Conservation (phyloP, 106 monocot genomes). For the Allium fistulosum region DNA sequence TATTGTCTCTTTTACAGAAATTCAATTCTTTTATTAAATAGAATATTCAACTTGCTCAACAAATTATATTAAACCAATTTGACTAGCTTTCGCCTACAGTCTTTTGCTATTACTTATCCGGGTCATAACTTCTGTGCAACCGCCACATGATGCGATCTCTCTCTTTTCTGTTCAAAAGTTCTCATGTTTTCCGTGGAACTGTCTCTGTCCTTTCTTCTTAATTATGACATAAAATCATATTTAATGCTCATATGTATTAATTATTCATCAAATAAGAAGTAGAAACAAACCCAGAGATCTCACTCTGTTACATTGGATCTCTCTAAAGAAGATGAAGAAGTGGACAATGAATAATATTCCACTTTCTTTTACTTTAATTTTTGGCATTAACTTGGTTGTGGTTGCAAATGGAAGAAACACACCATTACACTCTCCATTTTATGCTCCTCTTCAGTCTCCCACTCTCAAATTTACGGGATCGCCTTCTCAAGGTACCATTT, state of each 20-base stretch:
- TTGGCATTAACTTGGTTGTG: not conserved
- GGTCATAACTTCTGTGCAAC: not conserved
- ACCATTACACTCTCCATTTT: not conserved
- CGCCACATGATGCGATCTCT: not conserved
- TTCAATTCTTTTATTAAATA: no score
- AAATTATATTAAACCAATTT: no score
- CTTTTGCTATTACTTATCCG: no score
- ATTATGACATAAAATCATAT: no score
- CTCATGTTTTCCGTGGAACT: constrained; percentile 3
- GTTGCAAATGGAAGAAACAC: constrained; percentile 2
- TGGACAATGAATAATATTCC: not conserved
- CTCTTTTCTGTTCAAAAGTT: not conserved
- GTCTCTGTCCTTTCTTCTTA: not conserved
- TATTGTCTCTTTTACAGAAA: no score
- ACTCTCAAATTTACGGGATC: no score
- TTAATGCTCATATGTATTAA: not conserved
- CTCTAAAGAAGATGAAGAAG: not conserved
- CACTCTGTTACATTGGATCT: not conserved
- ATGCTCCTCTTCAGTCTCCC: not conserved
- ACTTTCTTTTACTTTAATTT: not conserved
- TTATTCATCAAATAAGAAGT: not conserved
- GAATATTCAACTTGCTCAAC: no score
- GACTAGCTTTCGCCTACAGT: no score
- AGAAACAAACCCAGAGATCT: not conserved
- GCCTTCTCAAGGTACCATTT: constrained; percentile 5